phyloP scores from a whole-genome alignment of 805 yeast genomes.

The Kregervanrija delftensis region DNA sequence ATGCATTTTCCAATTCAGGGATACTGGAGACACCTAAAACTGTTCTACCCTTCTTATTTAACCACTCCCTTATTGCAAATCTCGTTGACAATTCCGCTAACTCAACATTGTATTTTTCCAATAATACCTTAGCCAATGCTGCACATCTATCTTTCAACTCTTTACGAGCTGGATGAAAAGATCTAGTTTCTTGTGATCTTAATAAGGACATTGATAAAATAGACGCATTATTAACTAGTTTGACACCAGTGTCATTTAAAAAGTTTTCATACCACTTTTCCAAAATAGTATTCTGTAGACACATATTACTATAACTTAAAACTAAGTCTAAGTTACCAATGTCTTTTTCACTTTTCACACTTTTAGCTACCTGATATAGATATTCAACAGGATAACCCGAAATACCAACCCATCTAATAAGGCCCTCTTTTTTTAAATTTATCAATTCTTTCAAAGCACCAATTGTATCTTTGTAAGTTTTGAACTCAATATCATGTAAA shows the following conservation, averaged over 20 bases:
- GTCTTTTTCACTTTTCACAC: constrained; percentile 28
- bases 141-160: constrained; percentile 49
- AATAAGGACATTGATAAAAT: constrained; percentile 84
- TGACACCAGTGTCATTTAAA: constrained; percentile 45
- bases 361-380: constrained; percentile 44
- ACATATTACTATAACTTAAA: constrained; percentile 74
- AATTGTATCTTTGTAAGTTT: constrained; percentile 42
- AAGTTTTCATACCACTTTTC: constrained; percentile 43
- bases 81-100: constrained; percentile 78
- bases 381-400: constrained; percentile 83
- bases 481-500: constrained; percentile 87
- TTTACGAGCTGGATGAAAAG: constrained; percentile 74
- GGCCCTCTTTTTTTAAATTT: constrained; percentile 55
- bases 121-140: constrained; percentile 35
- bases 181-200: constrained; percentile 56
- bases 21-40: constrained; percentile 73
- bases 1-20: constrained; percentile 57
- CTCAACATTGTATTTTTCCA: constrained; percentile 40
- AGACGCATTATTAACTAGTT: constrained; percentile 68
- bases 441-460: constrained; percentile 60
- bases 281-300: constrained; percentile 65
- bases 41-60: constrained; percentile 43
- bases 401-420: constrained; percentile 61
- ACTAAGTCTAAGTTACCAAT: constrained; percentile 69
- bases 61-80: constrained; percentile 63